Percentiles rank a stretch among this genome's conserved stretches.
Evolutionary conservation across 2,329 filamentous ascomycete species (phyloP).

Genomic region (Alternaria triticimaculans): DNA sequence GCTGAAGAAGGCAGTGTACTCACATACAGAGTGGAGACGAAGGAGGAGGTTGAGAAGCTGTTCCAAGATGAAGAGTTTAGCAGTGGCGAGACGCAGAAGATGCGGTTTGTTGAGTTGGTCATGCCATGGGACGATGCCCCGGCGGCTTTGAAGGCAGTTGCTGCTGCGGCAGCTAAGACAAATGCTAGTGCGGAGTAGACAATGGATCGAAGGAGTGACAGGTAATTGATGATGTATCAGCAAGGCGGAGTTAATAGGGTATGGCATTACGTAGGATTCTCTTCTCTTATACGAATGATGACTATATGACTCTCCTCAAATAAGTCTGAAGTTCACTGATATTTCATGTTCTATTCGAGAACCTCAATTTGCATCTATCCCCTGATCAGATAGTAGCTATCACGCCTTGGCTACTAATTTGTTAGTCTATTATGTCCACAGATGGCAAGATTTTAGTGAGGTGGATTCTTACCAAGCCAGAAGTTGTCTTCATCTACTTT

Average conservation of each 20-base stretch:
- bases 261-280: not conserved
- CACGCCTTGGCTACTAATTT: too few species aligned
- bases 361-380: too few species aligned
- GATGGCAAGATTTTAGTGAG: too few species aligned
- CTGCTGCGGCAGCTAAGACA: conserved; percentile 71
- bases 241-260: not conserved
- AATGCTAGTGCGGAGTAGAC: conserved; percentile 54
- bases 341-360: too few species aligned
- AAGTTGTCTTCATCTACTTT: not conserved
- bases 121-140: conserved; percentile 83
- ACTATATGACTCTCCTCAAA: not conserved
- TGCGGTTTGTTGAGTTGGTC: conserved; percentile 81
- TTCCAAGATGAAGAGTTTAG: conserved; percentile 69
- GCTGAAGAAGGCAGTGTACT: conserved; percentile 63
- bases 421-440: too few species aligned
- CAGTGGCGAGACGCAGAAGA: conserved; percentile 43
- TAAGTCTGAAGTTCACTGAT: too few species aligned
- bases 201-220: not conserved
- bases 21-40: conserved; percentile 73
- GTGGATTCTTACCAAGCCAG: too few species aligned
- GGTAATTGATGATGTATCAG: not conserved
- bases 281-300: not conserved
- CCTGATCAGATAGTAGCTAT: too few species aligned
- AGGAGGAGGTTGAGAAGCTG: conserved; percentile 70
- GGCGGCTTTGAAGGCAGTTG: conserved; percentile 70